Conservation (phyloP, 192 early-diverging fungal species). For the Backusella morwellensis region DNA sequence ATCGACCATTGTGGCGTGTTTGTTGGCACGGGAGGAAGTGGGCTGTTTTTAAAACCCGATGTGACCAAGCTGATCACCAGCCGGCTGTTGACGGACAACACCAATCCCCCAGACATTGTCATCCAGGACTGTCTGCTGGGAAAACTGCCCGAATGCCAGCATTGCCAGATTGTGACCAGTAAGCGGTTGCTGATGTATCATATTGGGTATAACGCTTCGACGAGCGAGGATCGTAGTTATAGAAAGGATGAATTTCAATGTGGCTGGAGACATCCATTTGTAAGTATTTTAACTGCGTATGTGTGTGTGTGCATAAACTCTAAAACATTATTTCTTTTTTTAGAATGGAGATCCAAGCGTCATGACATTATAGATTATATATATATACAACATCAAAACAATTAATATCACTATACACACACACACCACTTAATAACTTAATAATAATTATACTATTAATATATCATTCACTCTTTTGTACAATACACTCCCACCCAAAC, state of each 20-base stretch:
- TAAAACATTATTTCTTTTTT: neutral
- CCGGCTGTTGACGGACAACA: conserved; percentile 11
- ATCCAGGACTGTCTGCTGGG: conserved; percentile 53
- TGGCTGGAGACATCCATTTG: conserved; percentile 55
- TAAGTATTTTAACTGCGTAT: conserved; percentile 31
- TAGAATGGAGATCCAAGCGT: conserved; percentile 38
- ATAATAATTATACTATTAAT: neutral
- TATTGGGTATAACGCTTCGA: conserved; percentile 53
- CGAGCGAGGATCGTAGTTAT: conserved; percentile 43
- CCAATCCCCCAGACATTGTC: conserved; percentile 44
- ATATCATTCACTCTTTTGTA: neutral
- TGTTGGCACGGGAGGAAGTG: conserved; percentile 51
- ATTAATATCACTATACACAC: neutral
- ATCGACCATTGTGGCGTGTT: conserved; percentile 51
- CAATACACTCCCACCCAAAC: neutral
- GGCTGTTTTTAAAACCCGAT: conserved; percentile 30
- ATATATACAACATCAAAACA: neutral
- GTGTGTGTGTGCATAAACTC: neutral
- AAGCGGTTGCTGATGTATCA: conserved; percentile 46
- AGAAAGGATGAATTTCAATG: conserved; percentile 51
- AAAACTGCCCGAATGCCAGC: conserved; percentile 38
- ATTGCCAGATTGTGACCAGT: conserved; percentile 44
- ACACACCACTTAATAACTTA: neutral
- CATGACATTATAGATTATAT: conserved; percentile 15
- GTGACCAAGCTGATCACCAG: conserved; percentile 23